Evolutionary conservation across 345 rosid species (phyloP).

Genomic region (Euclidium syriacum): DNA sequence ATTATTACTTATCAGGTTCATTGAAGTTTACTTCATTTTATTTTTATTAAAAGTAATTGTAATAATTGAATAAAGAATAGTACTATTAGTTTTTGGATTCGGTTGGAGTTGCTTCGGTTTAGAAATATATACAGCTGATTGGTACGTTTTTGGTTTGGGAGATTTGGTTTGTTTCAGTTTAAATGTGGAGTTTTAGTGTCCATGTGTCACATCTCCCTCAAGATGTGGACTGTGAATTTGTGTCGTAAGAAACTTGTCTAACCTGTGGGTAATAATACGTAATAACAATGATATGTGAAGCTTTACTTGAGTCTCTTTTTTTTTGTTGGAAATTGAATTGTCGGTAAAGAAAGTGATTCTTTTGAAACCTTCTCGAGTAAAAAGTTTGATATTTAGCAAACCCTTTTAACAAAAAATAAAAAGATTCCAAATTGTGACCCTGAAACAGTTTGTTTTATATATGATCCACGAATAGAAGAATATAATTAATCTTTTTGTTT

Average conservation of each 20-base stretch:
- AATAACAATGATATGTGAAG: neutral
- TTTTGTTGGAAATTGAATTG: neutral
- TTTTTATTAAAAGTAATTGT: too few relatives aligned
- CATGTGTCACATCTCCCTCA: neutral
- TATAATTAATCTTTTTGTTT: neutral
- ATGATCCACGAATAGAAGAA: conserved; percentile 18
- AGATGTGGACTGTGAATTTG: neutral
- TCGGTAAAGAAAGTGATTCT: neutral
- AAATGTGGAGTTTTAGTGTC: neutral
- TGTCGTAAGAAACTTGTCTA: neutral
- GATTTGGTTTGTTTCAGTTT: neutral
- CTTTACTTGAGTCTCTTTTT: neutral
- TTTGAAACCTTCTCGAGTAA: neutral
- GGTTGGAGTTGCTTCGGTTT: neutral
- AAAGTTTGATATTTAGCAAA: neutral
- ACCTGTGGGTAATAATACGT: neutral
- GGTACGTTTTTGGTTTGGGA: neutral
- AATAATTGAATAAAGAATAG: neutral
- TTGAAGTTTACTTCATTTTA: neutral
- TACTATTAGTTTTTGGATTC: neutral
- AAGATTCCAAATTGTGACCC: neutral
- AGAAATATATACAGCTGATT: neutral
- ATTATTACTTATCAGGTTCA: neutral
- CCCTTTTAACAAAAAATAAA: too few relatives aligned
- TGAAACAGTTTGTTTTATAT: neutral